phyloP scores from a whole-genome alignment of 169 alveolate genomes.

The Plasmodium adleri region DNA sequence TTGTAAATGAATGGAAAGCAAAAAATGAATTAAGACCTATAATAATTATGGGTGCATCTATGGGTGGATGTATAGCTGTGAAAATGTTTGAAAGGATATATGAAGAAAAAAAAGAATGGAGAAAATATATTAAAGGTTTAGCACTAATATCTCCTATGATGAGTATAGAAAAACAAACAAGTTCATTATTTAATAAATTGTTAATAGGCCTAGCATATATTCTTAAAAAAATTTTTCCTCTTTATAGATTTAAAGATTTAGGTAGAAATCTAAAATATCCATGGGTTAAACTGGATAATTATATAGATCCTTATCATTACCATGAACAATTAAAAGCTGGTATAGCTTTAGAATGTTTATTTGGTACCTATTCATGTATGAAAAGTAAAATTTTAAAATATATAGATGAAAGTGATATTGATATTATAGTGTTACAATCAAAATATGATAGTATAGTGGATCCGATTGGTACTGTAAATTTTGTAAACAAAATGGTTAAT shows the following conservation, averaged over 20 bases:
- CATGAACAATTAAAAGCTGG: slow-evolving; percentile 24
- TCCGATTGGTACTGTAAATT: slow-evolving; percentile 37
- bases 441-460: slow-evolving; percentile 59
- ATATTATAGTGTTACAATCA: slow-evolving; percentile 58
- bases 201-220: slow-evolving; percentile 19
- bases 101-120: slow-evolving; percentile 52
- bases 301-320: slow-evolving; percentile 43
- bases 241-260: slow-evolving; percentile 29
- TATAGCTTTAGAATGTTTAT: slow-evolving; percentile 45
- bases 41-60: slow-evolving; percentile 56
- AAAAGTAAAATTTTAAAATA: slow-evolving; percentile 16
- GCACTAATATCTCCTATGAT: slow-evolving; percentile 56
- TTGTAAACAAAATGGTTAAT: slow-evolving; percentile 30
- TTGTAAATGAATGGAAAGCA: slow-evolving; percentile 65
- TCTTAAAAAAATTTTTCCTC: slow-evolving; percentile 44
- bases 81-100: slow-evolving; percentile 29
- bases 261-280: slow-evolving; percentile 34
- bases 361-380: slow-evolving; percentile 41
- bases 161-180: slow-evolving; percentile 55
- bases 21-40: slow-evolving; percentile 50
- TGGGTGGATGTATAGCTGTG: slow-evolving; percentile 72
- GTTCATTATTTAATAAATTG: slow-evolving; percentile 17
- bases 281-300: slow-evolving; percentile 44
- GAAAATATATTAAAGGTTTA: slow-evolving; percentile 20
- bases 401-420: slow-evolving; percentile 50